Evolutionary conservation across 371 early-diverging fungal genomes (phyloP).

Genomic region (Mucor plumbeus): DNA sequence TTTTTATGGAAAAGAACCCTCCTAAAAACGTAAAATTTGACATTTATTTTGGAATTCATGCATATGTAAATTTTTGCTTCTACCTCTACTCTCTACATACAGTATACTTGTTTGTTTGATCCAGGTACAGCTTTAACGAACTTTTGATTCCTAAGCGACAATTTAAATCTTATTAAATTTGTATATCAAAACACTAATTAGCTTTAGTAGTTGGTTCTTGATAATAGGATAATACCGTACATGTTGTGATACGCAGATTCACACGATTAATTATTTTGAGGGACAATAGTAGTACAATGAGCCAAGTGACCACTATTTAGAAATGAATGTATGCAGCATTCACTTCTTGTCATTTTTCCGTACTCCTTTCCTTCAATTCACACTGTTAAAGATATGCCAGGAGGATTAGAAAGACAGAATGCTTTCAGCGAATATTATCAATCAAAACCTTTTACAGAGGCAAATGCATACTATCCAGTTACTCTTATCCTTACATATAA

Average conservation of each 20-base stretch:
- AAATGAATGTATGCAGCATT: not conserved
- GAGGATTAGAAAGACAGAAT: slow-evolving; percentile 17
- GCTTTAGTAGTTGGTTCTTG: no score
- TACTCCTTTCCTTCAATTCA: not conserved
- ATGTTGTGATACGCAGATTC: not conserved
- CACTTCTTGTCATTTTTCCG: not conserved
- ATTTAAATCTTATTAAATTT: no score
- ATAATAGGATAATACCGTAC: no score
- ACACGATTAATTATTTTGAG: not conserved
- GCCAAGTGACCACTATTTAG: not conserved
- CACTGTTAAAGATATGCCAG: not conserved
- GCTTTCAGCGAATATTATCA: slow-evolving; percentile 10
- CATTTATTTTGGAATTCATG: no score
- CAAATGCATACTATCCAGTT: not conserved
- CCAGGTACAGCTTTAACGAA: no score
- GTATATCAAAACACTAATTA: no score
- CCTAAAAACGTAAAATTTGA: no score
- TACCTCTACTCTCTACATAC: no score
- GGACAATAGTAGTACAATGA: not conserved
- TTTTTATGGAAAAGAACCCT: no score
- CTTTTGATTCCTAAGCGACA: no score
- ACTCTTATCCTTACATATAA: not conserved
- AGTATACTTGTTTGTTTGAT: no score
- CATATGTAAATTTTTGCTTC: no score
- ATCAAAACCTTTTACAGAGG: slow-evolving; percentile 11